Conservation (phyloP, 1,284 basidiomycete species). For the Cronartium ribicola region DNA sequence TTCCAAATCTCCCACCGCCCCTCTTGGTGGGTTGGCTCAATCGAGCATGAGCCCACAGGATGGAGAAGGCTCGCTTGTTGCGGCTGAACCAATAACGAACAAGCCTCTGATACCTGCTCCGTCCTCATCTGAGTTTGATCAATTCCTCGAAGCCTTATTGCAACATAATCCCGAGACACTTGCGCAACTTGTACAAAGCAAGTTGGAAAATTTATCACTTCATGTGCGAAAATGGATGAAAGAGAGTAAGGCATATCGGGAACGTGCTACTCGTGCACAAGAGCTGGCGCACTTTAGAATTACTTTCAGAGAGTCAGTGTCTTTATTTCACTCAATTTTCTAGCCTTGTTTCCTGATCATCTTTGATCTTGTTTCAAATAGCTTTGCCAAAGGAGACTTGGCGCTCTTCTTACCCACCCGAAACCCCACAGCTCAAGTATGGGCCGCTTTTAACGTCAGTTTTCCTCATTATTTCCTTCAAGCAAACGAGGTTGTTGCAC, state of each 20-base stretch:
- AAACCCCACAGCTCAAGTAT: conserved; percentile 83
- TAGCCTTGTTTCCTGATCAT: background rate
- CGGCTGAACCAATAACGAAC: conserved; percentile 54
- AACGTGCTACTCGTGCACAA: conserved; percentile 63
- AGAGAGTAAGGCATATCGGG: conserved; percentile 87
- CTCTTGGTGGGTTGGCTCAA: conserved; percentile 42
- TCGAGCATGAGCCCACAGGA: conserved; percentile 56
- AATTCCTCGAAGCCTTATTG: conserved; percentile 64
- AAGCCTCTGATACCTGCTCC: conserved; percentile 42
- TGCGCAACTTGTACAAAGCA: conserved; percentile 71
- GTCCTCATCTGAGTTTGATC: conserved; percentile 59
- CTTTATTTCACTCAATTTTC: background rate
- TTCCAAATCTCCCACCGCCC: conserved; percentile 10
- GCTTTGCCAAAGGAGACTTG: conserved; percentile 82
- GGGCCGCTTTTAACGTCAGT: conserved; percentile 96
- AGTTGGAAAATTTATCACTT: conserved; percentile 58
- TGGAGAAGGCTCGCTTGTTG: conserved; percentile 59
- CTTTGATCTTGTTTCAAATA: conserved; percentile 1
- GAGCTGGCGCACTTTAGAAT: conserved; percentile 65
- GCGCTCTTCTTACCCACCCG: conserved; percentile 92
- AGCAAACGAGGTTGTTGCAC: conserved; percentile 73
- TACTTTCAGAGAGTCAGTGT: conserved; percentile 67
- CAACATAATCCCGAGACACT: conserved; percentile 78
- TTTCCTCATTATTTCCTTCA: conserved; percentile 96
- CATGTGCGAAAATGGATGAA: conserved; percentile 94